These are phyloP conservation scores for Leptographium wingfieldii DNA, from an alignment of 2,329 filamentous ascomycete genomes.

Conservation along the genomic window DNA sequence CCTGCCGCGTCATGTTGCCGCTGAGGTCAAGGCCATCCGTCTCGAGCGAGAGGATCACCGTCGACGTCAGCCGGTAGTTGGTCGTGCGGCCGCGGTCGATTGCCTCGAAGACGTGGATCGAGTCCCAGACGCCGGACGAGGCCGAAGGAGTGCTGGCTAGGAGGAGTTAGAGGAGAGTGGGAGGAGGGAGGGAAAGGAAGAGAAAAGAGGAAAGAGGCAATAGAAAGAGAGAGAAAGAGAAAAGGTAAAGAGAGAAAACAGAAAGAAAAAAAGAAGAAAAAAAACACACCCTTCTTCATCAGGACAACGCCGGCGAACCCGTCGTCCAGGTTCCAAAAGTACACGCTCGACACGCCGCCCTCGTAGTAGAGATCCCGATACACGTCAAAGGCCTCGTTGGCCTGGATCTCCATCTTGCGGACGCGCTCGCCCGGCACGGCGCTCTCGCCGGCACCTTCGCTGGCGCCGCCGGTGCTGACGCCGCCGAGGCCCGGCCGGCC, in stretches of 20 bases:
- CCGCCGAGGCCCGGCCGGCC: constrained; percentile 32
- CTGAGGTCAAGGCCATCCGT: constrained; percentile 77
- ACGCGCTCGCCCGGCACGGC: constrained; percentile 84
- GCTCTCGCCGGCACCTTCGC: constrained; percentile 57
- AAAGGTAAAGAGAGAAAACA: not conserved
- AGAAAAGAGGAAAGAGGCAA: not conserved
- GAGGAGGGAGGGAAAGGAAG: not conserved
- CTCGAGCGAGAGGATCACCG: constrained; percentile 82
- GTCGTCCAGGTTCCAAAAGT: constrained; percentile 97
- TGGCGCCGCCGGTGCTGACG: constrained; percentile 37
- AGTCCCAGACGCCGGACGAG: constrained; percentile 83
- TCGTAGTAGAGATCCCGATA: constrained; percentile 97
- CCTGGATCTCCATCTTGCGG: constrained; percentile 82
- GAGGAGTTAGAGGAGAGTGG: constrained; percentile 36
- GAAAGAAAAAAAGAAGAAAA: not conserved
- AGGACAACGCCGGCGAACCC: constrained; percentile 94
- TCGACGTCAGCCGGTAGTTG: constrained; percentile 96
- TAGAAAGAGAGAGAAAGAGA: not conserved
- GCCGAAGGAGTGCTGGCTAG: constrained; percentile 39
- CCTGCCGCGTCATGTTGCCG: constrained; percentile 95
- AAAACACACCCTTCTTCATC: constrained; percentile 57
- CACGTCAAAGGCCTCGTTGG: constrained; percentile 93
- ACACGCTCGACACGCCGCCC: constrained; percentile 89
- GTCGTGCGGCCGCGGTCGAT: constrained; percentile 82
- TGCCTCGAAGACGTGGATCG: constrained; percentile 96